Conservation (phyloP, 2,329 filamentous ascomycete species). For the Pezizomycotina sp. region DNA sequence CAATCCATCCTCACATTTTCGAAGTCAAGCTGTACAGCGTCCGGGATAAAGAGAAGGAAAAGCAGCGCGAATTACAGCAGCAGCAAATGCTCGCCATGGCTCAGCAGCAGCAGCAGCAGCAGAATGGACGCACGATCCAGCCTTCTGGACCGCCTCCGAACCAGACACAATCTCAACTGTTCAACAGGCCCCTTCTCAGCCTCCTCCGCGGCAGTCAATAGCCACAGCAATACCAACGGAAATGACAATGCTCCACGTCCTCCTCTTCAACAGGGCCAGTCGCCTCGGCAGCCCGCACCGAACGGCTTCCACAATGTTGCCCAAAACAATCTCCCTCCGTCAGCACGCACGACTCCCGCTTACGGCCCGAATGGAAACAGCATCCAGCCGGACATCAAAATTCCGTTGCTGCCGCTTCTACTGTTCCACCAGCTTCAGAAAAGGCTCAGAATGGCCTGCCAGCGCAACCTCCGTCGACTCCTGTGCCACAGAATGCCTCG, state of each 20-base stretch:
- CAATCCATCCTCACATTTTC: constrained; percentile 63
- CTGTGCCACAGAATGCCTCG: too few relatives aligned
- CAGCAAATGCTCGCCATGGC: constrained; percentile 20
- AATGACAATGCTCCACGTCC: neutral
- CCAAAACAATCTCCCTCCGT: too few relatives aligned
- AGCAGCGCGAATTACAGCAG: constrained; percentile 32
- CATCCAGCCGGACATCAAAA: too few relatives aligned
- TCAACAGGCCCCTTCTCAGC: constrained; percentile 25
- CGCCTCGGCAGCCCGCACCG: constrained; percentile 1
- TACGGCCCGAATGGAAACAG: too few relatives aligned
- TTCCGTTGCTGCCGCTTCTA: too few relatives aligned
- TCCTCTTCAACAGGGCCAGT: constrained; percentile 5
- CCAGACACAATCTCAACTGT: constrained; percentile 20
- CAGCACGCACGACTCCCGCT: too few relatives aligned
- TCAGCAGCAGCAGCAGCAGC: constrained; percentile 10
- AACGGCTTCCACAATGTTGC: too few relatives aligned
- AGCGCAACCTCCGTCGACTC: constrained; percentile 1
- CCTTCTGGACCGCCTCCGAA: constrained; percentile 26
- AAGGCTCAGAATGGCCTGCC: neutral
- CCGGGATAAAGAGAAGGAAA: constrained; percentile 38
- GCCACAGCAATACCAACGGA: constrained; percentile 17
- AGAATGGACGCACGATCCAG: constrained; percentile 4
- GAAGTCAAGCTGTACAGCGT: constrained; percentile 59
- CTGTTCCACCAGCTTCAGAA: neutral
- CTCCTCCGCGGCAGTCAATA: constrained; percentile 26